Conservation (phyloP, 352 stramenopile genomes). For the Phytopythium oedochilum region DNA sequence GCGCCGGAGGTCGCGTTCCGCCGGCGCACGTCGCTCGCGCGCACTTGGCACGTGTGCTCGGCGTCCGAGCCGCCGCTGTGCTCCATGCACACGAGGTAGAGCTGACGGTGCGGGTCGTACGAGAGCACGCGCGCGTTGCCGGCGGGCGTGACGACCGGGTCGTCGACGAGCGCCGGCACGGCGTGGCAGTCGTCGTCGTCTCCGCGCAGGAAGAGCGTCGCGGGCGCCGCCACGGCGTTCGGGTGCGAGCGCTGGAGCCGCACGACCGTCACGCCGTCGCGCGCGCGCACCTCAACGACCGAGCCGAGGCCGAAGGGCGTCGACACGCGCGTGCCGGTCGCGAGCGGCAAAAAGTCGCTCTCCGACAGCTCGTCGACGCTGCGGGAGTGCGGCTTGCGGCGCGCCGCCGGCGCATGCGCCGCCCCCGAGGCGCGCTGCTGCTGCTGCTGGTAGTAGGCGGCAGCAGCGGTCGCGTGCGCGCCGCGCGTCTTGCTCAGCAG, state of each 20-base stretch:
- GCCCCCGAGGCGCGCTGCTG: conserved; percentile 11
- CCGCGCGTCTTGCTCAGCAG: conserved; percentile 32
- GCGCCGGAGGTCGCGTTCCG: conserved; percentile 12
- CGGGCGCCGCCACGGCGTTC: conserved; percentile 15
- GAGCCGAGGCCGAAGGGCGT: conserved; percentile 63
- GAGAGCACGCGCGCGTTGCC: conserved; percentile 48
- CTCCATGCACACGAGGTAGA: conserved; percentile 43
- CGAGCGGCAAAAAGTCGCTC: conserved; percentile 31
- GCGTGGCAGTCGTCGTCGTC: conserved; percentile 42
- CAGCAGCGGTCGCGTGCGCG: conserved; percentile 4
- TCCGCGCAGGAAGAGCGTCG: conserved; percentile 28
- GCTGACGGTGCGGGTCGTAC: conserved; percentile 42
- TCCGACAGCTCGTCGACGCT: conserved; percentile 44
- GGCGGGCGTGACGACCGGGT: conserved; percentile 53
- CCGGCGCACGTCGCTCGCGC: conserved; percentile 34
- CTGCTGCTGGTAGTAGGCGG: conserved; percentile 8
- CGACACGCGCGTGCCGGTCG: conserved; percentile 38
- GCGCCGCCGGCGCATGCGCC: conserved; percentile 1
- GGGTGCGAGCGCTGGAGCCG: conserved; percentile 33
- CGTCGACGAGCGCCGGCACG: conserved; percentile 48
- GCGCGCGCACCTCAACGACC: conserved; percentile 39
- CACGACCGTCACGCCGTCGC: conserved; percentile 50
- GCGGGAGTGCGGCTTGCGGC: conserved; percentile 7
- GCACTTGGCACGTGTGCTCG: conserved; percentile 34
- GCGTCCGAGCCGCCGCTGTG: conserved; percentile 18